Evolutionary conservation across 2,329 filamentous ascomycete genomes (phyloP).

Genomic region (Diaporthe sp.): DNA sequence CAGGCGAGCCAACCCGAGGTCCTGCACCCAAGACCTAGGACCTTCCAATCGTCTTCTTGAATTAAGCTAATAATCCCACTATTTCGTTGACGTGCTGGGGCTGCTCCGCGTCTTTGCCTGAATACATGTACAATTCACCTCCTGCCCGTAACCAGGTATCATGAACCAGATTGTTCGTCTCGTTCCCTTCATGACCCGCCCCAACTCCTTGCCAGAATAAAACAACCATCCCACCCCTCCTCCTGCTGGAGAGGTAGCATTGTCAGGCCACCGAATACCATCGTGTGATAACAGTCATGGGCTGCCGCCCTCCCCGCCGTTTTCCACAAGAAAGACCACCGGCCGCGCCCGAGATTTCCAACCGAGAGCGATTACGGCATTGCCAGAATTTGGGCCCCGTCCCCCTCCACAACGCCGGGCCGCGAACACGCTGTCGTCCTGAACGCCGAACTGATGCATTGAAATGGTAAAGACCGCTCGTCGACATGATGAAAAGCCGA

Average conservation of each 20-base stretch:
- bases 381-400: background rate
- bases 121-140: conserved; percentile 23
- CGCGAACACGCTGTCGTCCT: conserved; percentile 28
- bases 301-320: background rate
- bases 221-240: conserved; percentile 23
- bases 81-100: conserved; percentile 22
- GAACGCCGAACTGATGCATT: conserved; percentile 36
- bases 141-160: conserved; percentile 18
- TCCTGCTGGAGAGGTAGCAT: conserved; percentile 6
- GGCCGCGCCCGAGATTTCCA: conserved; percentile 19
- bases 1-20: background rate
- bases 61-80: conserved; percentile 28
- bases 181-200: conserved; percentile 20
- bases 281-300: conserved; percentile 3
- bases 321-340: conserved; percentile 9
- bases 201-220: conserved; percentile 33
- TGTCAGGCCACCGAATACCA: conserved; percentile 11
- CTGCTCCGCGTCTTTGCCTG: conserved; percentile 14
- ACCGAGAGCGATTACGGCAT: conserved; percentile 10
- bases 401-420: conserved; percentile 32
- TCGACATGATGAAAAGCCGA: conserved; percentile 30
- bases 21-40: conserved; percentile 1
- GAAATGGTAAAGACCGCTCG: conserved; percentile 35
- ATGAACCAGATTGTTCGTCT: conserved; percentile 28
- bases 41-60: conserved; percentile 28